Conservation (phyloP, 306 rosid genomes). For the Adenanthera pavonina region DNA sequence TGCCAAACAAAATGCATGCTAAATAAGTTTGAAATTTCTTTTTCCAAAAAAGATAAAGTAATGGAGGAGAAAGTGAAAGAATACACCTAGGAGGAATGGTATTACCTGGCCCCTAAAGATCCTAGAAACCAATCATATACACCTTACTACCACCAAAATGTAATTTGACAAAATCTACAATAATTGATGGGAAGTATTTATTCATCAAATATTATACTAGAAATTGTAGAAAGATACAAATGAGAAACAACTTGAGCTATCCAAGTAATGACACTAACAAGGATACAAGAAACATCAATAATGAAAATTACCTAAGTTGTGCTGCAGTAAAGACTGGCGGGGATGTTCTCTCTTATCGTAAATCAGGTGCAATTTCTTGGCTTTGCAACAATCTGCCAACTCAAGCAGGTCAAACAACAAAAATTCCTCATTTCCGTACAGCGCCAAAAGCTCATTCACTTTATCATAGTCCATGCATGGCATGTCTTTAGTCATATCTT, state of each 20-base stretch:
- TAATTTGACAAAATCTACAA: slow-evolving; percentile 23
- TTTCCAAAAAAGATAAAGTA: background rate
- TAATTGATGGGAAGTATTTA: slow-evolving; percentile 16
- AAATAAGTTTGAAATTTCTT: slow-evolving; percentile 25
- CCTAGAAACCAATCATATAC: slow-evolving; percentile 21
- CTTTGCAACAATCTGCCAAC: slow-evolving; percentile 95
- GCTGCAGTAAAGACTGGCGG: slow-evolving; percentile 90
- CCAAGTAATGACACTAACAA: slow-evolving; percentile 11
- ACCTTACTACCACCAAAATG: slow-evolving; percentile 5
- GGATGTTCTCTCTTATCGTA: slow-evolving; percentile 97
- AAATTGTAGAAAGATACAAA: background rate
- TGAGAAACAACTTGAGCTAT: slow-evolving; percentile 36
- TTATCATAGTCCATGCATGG: slow-evolving; percentile 90
- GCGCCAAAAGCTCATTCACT: slow-evolving; percentile 77
- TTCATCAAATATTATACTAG: background rate
- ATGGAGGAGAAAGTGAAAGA: slow-evolving; percentile 9
- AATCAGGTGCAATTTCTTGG: slow-evolving; percentile 82
- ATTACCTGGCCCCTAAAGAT: slow-evolving; percentile 1
- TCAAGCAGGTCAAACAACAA: slow-evolving; percentile 92
- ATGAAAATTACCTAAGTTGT: slow-evolving; percentile 74
- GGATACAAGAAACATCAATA: slow-evolving; percentile 31
- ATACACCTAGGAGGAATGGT: slow-evolving; percentile 9
- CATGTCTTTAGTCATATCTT: slow-evolving; percentile 84
- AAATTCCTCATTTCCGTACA: slow-evolving; percentile 76
- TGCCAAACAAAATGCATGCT: slow-evolving; percentile 7